Evolutionary conservation across 2,329 filamentous ascomycete species (phyloP), one percentile per base, ranked within the genome.

Genomic region (Huntiella decipiens): DNA sequence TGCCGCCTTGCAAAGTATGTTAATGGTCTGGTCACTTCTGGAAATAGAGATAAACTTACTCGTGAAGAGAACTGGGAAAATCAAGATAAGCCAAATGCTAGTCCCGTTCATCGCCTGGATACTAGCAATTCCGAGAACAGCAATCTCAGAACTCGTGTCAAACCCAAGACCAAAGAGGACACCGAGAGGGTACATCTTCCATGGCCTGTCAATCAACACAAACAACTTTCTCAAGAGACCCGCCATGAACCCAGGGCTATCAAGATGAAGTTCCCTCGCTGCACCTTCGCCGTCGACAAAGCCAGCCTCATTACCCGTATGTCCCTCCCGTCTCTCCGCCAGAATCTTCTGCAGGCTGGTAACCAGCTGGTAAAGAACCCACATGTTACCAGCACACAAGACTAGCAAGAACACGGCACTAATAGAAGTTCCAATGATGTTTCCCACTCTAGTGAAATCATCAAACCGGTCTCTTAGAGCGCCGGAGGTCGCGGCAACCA

Each of bases 101-200:
- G 86, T 95, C 1, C 88, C 88, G 50, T 81, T 71, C 0, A 85
- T 77, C 0, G 82, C 87, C 55, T 95, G 82, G 1, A 98, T 77
- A 28, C 82, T 86, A 0, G 84, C 82, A 52, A 96, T 93, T 0
- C 88, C 91, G 1, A 98, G 63, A 5, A 98, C 70, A 0, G 91
- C 88, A 55, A 96, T 83, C 60, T 98, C 88, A 5, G 84, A 93
- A 36, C 82, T 92, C 0, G 91, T 96, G 58, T 96, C 91, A 58
- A 98, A 96, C 0, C 88, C 91, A 0, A 96, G 67, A 0, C 88
- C 91, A 56, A 88, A 96, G 4, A 96, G 65, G 0, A 96, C 70
- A 0, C 88, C 88, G 0, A 94, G 65, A 0, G 85, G 86, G 53
- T 92, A 91, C 86, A 94, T 94, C 61, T 96, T 96, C 88, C 88